Base-by-base conservation (phyloP, 2,329 filamentous ascomycete genomes). In the Diaporthe sp. region DNA sequence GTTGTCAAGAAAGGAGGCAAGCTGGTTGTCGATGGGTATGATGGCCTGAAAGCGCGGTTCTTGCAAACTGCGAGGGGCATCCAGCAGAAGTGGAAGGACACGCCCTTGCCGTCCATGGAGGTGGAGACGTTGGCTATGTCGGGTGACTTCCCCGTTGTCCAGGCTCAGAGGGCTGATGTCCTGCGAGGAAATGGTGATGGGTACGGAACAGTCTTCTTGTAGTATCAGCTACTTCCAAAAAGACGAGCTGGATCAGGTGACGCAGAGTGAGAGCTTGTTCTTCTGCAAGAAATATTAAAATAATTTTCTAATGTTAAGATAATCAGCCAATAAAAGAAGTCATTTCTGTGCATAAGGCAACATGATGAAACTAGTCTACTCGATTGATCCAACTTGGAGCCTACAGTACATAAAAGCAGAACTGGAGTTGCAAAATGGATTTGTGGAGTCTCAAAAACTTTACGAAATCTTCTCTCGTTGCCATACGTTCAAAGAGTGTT, bases 1-100 rank as follows among this genome's bases (percentile, higher is more conserved):
- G 89, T 87, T 64, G 79, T 81, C 60, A 91, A 90, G 82, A 80
- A 82, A 9, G 83, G 87, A 19, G 82, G 86, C 2, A 84, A 80
- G 78, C 76, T 88, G 17, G 77, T 80, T 0, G 77, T 78, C 0
- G 72, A 70, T 2, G 75, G 73, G 25, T 82, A 81, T 52, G 66
- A 66, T 0, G 77, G 77, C 2, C 80, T 83, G 0, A 81, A 78
- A 22, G 76, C 79, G 8, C 77, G 77, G 8, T 85, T 86, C 50
- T 74, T 85, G 4, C 70, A 68, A 2, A 85, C 81, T 35, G 84
- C 82, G 0, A 77, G 77, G n/a, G 78, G 77, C 52, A 78, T 86
- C 12, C 81, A 83, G 75, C 76, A 77, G 5, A 77, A 78, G 0
- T 78, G 77, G 42, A 70, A 71, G 4, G 75, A 80, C 7, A 76